These are phyloP conservation scores for Plenodomus tracheiphilus DNA, from an alignment of 2,329 filamentous ascomycete genomes.

Conservation along the genomic window DNA sequence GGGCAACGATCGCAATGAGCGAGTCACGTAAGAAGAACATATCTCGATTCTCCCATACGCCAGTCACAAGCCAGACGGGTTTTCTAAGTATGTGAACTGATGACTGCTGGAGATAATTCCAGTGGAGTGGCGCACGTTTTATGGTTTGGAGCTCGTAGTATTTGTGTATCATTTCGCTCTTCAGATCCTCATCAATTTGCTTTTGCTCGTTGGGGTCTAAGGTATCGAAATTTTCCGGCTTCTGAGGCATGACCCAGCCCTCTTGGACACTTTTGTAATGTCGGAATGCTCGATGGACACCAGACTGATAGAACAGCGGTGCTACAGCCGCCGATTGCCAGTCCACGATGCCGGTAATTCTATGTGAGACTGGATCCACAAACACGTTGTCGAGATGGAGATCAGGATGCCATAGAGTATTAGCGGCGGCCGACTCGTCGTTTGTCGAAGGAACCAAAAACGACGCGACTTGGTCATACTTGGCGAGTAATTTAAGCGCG, in stretches of 20 bases:
- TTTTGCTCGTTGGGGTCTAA: constrained; percentile 21
- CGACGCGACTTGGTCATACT: constrained; percentile 23
- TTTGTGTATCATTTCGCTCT: constrained; percentile 41
- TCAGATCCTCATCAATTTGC: constrained; percentile 29
- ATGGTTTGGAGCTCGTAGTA: constrained; percentile 40
- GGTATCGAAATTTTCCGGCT: constrained; percentile 28
- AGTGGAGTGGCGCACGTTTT: constrained; percentile 34
- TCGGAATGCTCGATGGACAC: constrained; percentile 37
- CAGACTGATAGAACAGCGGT: constrained; percentile 28
- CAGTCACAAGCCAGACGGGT: constrained; percentile 37
- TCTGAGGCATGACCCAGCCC: constrained; percentile 34
- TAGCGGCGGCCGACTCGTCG: constrained; percentile 4
- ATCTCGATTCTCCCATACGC: constrained; percentile 38
- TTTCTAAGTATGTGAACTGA: constrained; percentile 26
- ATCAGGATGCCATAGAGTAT: constrained; percentile 38
- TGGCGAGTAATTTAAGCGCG: constrained; percentile 21
- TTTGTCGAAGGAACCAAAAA: constrained; percentile 19
- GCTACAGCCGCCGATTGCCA: neutral
- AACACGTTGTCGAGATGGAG: constrained; percentile 35
- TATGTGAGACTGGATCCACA: constrained; percentile 18
- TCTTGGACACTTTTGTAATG: constrained; percentile 32
- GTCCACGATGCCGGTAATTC: constrained; percentile 7
- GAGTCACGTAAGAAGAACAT: constrained; percentile 40
- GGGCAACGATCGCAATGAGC: constrained; percentile 22
- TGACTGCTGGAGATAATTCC: constrained; percentile 26